Percentiles rank a stretch among this genome's conserved stretches.
Evolutionary conservation across 805 yeast species (phyloP).

Genomic region (Pichia nakasei): DNA sequence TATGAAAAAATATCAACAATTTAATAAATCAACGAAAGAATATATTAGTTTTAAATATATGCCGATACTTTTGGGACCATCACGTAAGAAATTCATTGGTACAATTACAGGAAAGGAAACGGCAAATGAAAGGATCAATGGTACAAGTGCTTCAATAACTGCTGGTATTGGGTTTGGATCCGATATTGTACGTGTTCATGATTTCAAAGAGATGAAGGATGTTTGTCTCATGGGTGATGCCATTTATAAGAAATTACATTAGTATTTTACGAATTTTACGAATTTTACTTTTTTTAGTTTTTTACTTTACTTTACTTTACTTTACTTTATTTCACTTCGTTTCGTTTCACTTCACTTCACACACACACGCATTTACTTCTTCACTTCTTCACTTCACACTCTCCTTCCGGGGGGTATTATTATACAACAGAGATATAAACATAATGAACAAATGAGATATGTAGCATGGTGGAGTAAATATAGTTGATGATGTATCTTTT

Average conservation of each 20-base stretch:
- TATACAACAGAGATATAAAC: too few relatives aligned
- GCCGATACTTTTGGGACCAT: slow-evolving; percentile 77
- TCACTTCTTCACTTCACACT: too few relatives aligned
- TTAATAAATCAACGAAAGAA: slow-evolving; percentile 13
- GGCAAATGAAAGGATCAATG: slow-evolving; percentile 58
- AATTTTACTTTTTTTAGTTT: too few relatives aligned
- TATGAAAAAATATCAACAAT: slow-evolving; percentile 37
- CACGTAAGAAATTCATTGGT: slow-evolving; percentile 84
- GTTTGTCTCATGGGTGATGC: slow-evolving; percentile 64
- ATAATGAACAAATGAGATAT: too few relatives aligned
- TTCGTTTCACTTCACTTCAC: too few relatives aligned
- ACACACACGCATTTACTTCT: too few relatives aligned
- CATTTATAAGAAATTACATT: slow-evolving; percentile 34
- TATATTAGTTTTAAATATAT: slow-evolving; percentile 42
- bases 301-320: too few relatives aligned
- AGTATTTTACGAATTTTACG: too few relatives aligned
- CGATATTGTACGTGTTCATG: slow-evolving; percentile 85
- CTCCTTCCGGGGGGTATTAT: too few relatives aligned
- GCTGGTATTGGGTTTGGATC: slow-evolving; percentile 66
- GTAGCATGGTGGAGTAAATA: too few relatives aligned
- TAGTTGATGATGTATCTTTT: too few relatives aligned
- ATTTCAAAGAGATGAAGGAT: slow-evolving; percentile 51
- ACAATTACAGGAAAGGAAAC: slow-evolving; percentile 47
- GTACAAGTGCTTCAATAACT: slow-evolving; percentile 68
- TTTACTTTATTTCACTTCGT: too few relatives aligned